These are phyloP conservation scores for Nissolia schottii DNA, from an alignment of 306 rosid genomes.

Conservation along the genomic window DNA sequence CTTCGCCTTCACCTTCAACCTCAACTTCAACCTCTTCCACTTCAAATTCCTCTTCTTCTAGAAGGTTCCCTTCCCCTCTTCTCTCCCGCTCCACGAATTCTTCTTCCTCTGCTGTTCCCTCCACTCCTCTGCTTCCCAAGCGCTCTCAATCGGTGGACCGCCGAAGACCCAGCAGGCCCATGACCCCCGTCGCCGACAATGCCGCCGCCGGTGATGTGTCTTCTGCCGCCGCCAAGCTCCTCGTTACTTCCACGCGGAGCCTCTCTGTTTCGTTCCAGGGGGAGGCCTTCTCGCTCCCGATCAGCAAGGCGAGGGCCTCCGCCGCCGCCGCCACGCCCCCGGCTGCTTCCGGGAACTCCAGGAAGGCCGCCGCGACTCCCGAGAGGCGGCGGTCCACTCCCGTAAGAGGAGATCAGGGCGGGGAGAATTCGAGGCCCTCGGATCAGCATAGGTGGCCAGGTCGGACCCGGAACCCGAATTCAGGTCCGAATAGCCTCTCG, in stretches of 20 bases:
- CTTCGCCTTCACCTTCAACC: slow-evolving; percentile 73
- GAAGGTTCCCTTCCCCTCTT: slow-evolving; percentile 86
- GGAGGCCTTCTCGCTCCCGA: slow-evolving; percentile 88
- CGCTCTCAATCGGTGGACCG: slow-evolving; percentile 92
- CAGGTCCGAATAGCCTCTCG: slow-evolving; percentile 37
- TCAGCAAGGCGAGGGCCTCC: slow-evolving; percentile 74
- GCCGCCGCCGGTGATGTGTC: slow-evolving; percentile 47
- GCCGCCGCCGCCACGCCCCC: slow-evolving; percentile 48
- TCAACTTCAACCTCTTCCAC: slow-evolving; percentile 53
- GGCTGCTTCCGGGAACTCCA: slow-evolving; percentile 29
- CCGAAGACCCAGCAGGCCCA: slow-evolving; percentile 54
- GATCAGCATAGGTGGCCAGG: slow-evolving; percentile 98
- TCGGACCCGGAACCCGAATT: slow-evolving; percentile 36
- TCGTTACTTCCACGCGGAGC: slow-evolving; percentile 91
- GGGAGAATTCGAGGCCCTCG: slow-evolving; percentile 66
- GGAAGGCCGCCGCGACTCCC: slow-evolving; percentile 65
- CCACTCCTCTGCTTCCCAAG: slow-evolving; percentile 62
- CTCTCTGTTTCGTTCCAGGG: slow-evolving; percentile 97
- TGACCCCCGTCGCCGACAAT: slow-evolving; percentile 49
- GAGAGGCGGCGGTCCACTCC: slow-evolving; percentile 82
- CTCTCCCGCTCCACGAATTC: slow-evolving; percentile 80
- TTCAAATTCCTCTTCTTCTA: slow-evolving; percentile 56
- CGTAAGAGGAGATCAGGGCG: slow-evolving; percentile 66
- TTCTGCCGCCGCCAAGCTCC: slow-evolving; percentile 71
- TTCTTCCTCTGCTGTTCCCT: slow-evolving; percentile 17